Percentiles rank a stretch among this genome's conserved stretches.
phyloP scores from a whole-genome alignment of 1,139 yeast species.

The Saccharomyces pastorianus region DNA sequence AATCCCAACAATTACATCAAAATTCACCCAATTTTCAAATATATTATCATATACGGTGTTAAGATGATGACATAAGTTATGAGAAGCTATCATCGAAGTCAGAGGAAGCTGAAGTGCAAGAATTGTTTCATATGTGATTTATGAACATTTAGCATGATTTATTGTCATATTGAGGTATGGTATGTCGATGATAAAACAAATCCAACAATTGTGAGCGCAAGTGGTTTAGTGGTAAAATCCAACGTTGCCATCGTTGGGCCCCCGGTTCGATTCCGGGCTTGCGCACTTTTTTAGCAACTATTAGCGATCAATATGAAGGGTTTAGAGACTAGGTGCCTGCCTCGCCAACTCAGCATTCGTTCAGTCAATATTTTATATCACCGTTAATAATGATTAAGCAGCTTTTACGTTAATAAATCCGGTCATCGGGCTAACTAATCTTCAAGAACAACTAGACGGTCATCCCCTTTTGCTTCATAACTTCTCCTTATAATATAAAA shows the following conservation, averaged over 20 bases:
- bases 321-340: too few species aligned
- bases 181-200: background rate
- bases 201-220: background rate
- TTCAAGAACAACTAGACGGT: background rate
- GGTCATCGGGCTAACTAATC: background rate
- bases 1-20: too few species aligned
- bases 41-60: too few species aligned
- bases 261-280: conserved; percentile 51
- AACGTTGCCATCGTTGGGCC: conserved; percentile 27
- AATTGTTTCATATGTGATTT: too few species aligned
- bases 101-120: too few species aligned
- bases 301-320: background rate
- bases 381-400: background rate
- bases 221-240: conserved; percentile 7
- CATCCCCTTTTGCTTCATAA: background rate
- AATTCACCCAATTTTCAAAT: too few species aligned
- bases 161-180: too few species aligned
- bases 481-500: background rate
- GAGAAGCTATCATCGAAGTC: too few species aligned
- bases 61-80: too few species aligned
- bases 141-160: too few species aligned
- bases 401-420: background rate
- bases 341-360: background rate
- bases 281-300: conserved; percentile 29
- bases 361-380: background rate